These are phyloP conservation scores for Phytophthora lateralis DNA, from an alignment of 352 stramenopile genomes.

Conservation along the genomic window DNA sequence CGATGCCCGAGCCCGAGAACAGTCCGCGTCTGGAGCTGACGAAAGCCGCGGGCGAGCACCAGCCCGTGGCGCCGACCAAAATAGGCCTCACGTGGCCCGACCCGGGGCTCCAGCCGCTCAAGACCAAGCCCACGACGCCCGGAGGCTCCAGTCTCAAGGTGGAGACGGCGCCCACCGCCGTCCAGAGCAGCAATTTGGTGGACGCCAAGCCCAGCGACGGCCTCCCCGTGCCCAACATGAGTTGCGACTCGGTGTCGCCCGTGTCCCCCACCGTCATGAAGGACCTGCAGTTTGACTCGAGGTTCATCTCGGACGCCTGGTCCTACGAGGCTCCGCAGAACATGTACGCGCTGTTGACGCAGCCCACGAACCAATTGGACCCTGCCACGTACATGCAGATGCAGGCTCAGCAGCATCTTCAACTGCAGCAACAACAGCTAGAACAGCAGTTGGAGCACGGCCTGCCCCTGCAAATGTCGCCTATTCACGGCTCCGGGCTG, in stretches of 20 bases:
- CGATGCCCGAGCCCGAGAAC: conserved; percentile 24
- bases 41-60: conserved; percentile 18
- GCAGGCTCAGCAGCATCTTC: conserved; percentile 38
- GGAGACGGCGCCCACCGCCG: conserved; percentile 16
- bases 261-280: conserved; percentile 41
- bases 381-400: conserved; percentile 39
- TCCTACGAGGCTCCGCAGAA: conserved; percentile 56
- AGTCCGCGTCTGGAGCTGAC: conserved; percentile 12
- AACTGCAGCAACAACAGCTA: conserved; percentile 40
- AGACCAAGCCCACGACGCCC: conserved; percentile 24
- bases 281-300: conserved; percentile 53
- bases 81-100: conserved; percentile 27
- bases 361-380: conserved; percentile 35
- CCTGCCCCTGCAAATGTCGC: conserved; percentile 27
- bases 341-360: conserved; percentile 55
- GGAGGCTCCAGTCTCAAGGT: conserved; percentile 31
- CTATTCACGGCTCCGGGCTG: conserved; percentile 32
- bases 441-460: conserved; percentile 33
- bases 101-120: conserved; percentile 18
- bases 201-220: conserved; percentile 31
- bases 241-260: conserved; percentile 31
- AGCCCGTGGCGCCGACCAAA: conserved; percentile 8
- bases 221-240: conserved; percentile 28
- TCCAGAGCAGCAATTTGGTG: conserved; percentile 11
- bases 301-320: conserved; percentile 53